These are phyloP conservation scores for Hypomontagnella submonticulosa DNA, from an alignment of 495 filamentous ascomycete genomes.

Conservation along the genomic window DNA sequence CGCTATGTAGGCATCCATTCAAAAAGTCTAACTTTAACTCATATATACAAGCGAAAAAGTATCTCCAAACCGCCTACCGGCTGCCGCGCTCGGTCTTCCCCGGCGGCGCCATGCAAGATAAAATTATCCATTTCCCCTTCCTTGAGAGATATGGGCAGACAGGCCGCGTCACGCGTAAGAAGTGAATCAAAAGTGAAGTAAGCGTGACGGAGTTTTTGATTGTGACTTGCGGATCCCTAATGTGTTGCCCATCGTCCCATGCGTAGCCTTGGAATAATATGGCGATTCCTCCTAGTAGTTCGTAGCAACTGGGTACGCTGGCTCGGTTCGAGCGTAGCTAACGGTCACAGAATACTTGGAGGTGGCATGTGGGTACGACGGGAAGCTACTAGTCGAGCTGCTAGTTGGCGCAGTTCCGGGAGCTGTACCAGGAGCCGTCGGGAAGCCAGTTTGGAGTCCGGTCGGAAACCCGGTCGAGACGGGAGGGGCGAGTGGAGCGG, in stretches of 20 bases:
- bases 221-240: neutral
- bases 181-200: constrained; percentile 15
- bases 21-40: constrained; percentile 18
- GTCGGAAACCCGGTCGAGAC: too few species aligned
- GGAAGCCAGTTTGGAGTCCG: neutral
- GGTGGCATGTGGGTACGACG: neutral
- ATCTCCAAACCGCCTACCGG: constrained; percentile 19
- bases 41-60: constrained; percentile 21
- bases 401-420: constrained; percentile 15
- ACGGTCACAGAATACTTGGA: constrained; percentile 16
- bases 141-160: constrained; percentile 3
- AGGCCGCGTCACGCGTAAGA: neutral
- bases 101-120: neutral
- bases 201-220: neutral
- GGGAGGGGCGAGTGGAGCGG: neutral
- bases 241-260: constrained; percentile 6
- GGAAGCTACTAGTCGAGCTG: constrained; percentile 1
- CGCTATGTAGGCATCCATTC: constrained; percentile 16
- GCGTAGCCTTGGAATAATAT: neutral
- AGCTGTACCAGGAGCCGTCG: neutral
- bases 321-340: constrained; percentile 18
- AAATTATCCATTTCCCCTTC: neutral
- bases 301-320: constrained; percentile 5
- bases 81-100: constrained; percentile 5
- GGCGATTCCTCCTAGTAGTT: neutral